Percentiles rank a stretch among this genome's conserved stretches.
phyloP scores from a whole-genome alignment of 2,329 filamentous ascomycete species.

The Thermothelomyces thermophilus region DNA sequence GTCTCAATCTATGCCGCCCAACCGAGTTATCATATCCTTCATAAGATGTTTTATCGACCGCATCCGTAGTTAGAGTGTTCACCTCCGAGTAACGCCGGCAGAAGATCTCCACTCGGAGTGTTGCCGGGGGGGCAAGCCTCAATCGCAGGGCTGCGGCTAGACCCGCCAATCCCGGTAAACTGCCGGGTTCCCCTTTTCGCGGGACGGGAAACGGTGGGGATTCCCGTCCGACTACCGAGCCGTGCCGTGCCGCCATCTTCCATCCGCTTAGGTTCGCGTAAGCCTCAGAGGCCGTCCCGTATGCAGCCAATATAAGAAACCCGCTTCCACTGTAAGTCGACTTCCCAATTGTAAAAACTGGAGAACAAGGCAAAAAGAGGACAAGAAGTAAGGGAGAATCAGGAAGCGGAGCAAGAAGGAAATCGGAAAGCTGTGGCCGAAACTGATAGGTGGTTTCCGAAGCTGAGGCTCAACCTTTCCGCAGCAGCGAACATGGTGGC shows the following conservation, averaged over 20 bases:
- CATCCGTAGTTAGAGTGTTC: background rate
- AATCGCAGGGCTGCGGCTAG: background rate
- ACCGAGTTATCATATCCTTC: conserved; percentile 3
- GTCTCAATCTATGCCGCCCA: conserved; percentile 13
- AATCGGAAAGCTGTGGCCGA: background rate
- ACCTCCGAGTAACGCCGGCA: background rate
- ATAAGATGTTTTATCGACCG: background rate
- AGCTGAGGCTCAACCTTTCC: background rate
- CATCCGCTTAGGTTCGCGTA: conserved; percentile 1
- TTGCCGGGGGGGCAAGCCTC: background rate
- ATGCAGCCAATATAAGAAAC: conserved; percentile 1
- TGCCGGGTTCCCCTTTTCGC: background rate
- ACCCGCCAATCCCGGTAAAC: background rate
- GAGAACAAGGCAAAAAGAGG: background rate
- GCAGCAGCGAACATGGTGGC: background rate
- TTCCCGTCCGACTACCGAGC: conserved; percentile 16
- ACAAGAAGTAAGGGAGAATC: background rate
- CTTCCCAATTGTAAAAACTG: background rate
- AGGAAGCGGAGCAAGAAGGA: background rate
- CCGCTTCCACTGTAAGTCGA: background rate
- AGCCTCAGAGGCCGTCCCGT: background rate
- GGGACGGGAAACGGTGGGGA: conserved; percentile 5
- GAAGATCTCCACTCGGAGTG: background rate
- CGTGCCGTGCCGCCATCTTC: conserved; percentile 15
- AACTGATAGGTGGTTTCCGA: background rate